Conservation (phyloP, 2,329 filamentous ascomycete genomes). For the Penicillium capsulatum region DNA sequence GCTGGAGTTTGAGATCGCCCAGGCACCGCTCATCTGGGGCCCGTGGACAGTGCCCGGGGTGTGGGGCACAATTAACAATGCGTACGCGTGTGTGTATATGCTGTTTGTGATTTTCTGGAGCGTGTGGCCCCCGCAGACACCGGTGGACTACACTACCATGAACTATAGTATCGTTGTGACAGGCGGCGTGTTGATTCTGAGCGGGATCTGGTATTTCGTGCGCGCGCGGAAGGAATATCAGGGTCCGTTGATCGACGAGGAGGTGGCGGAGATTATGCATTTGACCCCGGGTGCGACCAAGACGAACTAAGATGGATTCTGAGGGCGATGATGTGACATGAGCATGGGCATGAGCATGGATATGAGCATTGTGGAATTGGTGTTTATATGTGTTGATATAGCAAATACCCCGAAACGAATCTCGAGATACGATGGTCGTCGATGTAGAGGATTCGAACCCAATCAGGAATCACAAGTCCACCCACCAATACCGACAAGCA, state of each 20-base stretch:
- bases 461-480: no score
- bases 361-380: no score
- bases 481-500: no score
- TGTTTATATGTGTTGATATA: no score
- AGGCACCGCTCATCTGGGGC: conserved; percentile 48
- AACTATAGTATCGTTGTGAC: conserved; percentile 50
- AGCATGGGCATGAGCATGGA: no score
- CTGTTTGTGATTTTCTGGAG: conserved; percentile 55
- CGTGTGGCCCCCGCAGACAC: conserved; percentile 45
- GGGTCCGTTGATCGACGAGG: conserved; percentile 42
- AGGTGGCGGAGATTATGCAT: conserved; percentile 21
- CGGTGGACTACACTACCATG: conserved; percentile 37
- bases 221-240: conserved; percentile 45
- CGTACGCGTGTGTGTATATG: conserved; percentile 52
- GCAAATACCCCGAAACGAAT: conserved; percentile 4
- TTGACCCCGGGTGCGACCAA: conserved; percentile 10
- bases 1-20: conserved; percentile 16
- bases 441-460: no score
- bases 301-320: background rate
- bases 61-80: conserved; percentile 53
- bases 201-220: conserved; percentile 46
- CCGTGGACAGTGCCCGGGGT: conserved; percentile 53
- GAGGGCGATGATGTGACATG: background rate
- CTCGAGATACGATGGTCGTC: no score
- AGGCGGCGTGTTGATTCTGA: conserved; percentile 42